These are phyloP conservation scores for Aspergillus sp. DNA, from an alignment of 2,329 filamentous ascomycete species.

Conservation along the genomic window DNA sequence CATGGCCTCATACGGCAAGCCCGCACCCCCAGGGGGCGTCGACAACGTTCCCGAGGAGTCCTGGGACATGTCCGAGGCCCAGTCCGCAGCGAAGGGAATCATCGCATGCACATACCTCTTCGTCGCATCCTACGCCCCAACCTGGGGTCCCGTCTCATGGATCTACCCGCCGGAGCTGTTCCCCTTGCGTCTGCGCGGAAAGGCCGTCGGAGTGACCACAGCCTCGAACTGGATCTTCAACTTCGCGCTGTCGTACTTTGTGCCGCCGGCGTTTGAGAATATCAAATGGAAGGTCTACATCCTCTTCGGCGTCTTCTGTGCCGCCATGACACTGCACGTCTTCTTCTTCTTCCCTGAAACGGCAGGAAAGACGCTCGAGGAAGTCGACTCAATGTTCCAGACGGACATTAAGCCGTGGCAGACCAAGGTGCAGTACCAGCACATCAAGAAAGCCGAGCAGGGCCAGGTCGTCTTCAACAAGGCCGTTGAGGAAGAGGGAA, in stretches of 20 bases:
- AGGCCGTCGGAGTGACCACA: slow-evolving; percentile 60
- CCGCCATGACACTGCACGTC: slow-evolving; percentile 64
- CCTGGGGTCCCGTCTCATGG: slow-evolving; percentile 59
- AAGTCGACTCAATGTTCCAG: slow-evolving; percentile 70
- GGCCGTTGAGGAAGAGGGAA: not conserved
- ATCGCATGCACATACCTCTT: slow-evolving; percentile 71
- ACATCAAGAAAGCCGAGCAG: slow-evolving; percentile 18
- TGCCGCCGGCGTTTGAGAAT: slow-evolving; percentile 52
- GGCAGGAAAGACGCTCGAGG: slow-evolving; percentile 70
- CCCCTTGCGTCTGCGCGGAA: slow-evolving; percentile 56
- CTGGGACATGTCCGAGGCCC: slow-evolving; percentile 39
- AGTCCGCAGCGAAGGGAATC: slow-evolving; percentile 57
- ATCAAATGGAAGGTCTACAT: slow-evolving; percentile 62
- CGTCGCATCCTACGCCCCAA: slow-evolving; percentile 58
- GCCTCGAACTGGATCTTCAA: slow-evolving; percentile 61
- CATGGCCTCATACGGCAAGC: slow-evolving; percentile 36
- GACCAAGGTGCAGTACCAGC: slow-evolving; percentile 25
- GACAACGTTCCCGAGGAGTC: slow-evolving; percentile 35
- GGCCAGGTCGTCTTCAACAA: slow-evolving; percentile 16
- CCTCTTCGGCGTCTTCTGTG: slow-evolving; percentile 70
- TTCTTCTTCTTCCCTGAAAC: slow-evolving; percentile 67
- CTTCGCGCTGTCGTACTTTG: slow-evolving; percentile 47
- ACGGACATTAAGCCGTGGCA: slow-evolving; percentile 41
- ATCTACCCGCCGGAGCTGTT: slow-evolving; percentile 57
- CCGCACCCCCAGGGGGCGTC: slow-evolving; percentile 42